Evolutionary conservation across 2,329 filamentous ascomycete genomes (phyloP).

Genomic region (Neobulgaria alba): DNA sequence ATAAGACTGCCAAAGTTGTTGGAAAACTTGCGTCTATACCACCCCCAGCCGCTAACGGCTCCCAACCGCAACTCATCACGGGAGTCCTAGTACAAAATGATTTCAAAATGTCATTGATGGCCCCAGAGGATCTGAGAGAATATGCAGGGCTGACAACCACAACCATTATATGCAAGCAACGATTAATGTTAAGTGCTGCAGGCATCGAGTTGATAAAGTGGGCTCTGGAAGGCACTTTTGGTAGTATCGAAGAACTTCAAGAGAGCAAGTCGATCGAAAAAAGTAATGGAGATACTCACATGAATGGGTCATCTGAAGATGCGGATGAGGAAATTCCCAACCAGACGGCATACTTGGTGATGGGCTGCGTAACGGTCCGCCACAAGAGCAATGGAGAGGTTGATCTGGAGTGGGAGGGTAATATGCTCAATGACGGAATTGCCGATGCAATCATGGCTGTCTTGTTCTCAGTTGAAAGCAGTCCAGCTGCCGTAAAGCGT

Average conservation of each 20-base stretch:
- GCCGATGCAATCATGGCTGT: slow-evolving; percentile 96
- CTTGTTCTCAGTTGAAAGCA: slow-evolving; percentile 84
- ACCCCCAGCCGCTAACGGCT: slow-evolving; percentile 40
- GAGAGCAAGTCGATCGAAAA: slow-evolving; percentile 32
- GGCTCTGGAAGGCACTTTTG: slow-evolving; percentile 92
- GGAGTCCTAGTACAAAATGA: slow-evolving; percentile 96
- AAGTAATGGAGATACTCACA: slow-evolving; percentile 31
- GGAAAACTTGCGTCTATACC: slow-evolving; percentile 80
- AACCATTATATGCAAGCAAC: slow-evolving; percentile 86
- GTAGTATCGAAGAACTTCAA: slow-evolving; percentile 62
- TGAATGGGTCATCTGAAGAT: slow-evolving; percentile 38
- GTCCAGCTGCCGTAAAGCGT: slow-evolving; percentile 90
- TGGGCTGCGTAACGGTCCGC: slow-evolving; percentile 83
- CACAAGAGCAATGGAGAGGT: slow-evolving; percentile 71
- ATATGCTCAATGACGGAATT: slow-evolving; percentile 94
- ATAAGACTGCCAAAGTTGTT: slow-evolving; percentile 94
- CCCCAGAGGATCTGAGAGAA: slow-evolving; percentile 88
- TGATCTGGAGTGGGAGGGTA: slow-evolving; percentile 94
- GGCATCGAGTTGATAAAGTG: slow-evolving; percentile 87
- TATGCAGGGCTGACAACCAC: slow-evolving; percentile 97
- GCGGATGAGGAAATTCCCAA: slow-evolving; percentile 56
- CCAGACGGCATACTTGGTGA: slow-evolving; percentile 58
- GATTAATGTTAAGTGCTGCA: slow-evolving; percentile 77
- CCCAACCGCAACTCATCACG: slow-evolving; percentile 56
- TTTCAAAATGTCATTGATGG: slow-evolving; percentile 96